Base-by-base conservation (phyloP, 2,329 filamentous ascomycete genomes). In the Colletotrichum orbiculare region DNA sequence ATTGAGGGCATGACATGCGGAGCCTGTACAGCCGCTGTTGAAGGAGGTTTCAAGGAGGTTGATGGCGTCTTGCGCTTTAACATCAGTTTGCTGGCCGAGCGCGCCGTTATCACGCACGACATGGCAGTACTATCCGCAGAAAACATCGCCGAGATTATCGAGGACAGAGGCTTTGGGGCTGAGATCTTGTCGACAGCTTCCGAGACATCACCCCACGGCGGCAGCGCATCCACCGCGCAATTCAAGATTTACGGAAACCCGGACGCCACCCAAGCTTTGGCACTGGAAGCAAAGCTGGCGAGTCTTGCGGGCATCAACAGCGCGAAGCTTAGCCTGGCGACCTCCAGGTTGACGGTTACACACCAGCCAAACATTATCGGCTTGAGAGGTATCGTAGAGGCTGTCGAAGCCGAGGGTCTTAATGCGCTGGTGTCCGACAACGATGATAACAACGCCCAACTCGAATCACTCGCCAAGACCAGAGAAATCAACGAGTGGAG, bases 1-100 rank as follows among this genome's bases (percentile, higher is more conserved):
- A 92, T 99, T 59, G 93, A 96, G 70, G 96, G 96, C 54, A 99
- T 99, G 96, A 99, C 96, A 1, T 98, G 96, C 74, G 95, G 95
- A 25, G 93, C 96, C 46, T 99, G 96, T 78, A 98, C 96, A 0
- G 95, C 95, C 1, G 94, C 95, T 6, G 89, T 98, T 2, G 92
- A 97, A 73, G 85, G 87, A 54, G 93, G 91, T 4, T 96, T 99
- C 78, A 87, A 88, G 69, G 87, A 86, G 68, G 78, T 95, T 2
- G 88, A 91, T 9, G 96, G 96, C 25, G 78, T 98, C 13, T 74
- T 93, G 60, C 92, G 94, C 69, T 97, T 98, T 82, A 97, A 97
- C 74, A 96, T 99, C 76, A 97, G 93, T 78, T 82, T 99, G 69
- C 85, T 98, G 38, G 96, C 96, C 4, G 96, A 98, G 76, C 89